Evolutionary conservation across 2,329 filamentous ascomycete genomes (phyloP).

Genomic region (Trichoderma koningii): DNA sequence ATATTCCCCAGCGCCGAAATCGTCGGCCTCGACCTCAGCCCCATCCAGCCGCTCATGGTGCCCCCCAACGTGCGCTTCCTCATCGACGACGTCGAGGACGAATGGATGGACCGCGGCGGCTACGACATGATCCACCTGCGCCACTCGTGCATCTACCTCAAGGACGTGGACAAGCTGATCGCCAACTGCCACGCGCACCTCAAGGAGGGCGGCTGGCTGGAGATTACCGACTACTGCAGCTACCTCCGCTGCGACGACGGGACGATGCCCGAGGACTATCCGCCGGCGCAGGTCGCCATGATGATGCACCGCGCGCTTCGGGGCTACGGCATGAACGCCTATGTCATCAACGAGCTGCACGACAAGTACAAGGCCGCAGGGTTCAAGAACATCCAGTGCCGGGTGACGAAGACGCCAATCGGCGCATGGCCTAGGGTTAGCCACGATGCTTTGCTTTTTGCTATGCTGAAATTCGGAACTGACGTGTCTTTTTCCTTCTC

Average conservation of each 20-base stretch:
- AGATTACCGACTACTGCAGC: constrained; percentile 45
- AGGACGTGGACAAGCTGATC: constrained; percentile 29
- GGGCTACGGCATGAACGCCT: constrained; percentile 30
- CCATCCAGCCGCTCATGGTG: constrained; percentile 46
- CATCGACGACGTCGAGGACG: constrained; percentile 41
- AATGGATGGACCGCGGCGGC: constrained; percentile 36
- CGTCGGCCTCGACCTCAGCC: constrained; percentile 44
- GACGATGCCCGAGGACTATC: constrained; percentile 33
- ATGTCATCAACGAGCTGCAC: constrained; percentile 28
- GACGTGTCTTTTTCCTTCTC: neutral
- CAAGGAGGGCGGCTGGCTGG: constrained; percentile 49
- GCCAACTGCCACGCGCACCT: constrained; percentile 35
- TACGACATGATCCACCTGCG: constrained; percentile 40
- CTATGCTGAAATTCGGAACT: neutral
- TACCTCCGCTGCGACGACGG: constrained; percentile 42
- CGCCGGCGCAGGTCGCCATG: constrained; percentile 27
- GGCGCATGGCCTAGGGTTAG: constrained; percentile 40
- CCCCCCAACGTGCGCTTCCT: constrained; percentile 46
- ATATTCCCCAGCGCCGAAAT: constrained; percentile 42
- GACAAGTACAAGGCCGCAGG: constrained; percentile 30
- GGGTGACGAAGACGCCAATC: constrained; percentile 43
- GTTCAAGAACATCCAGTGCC: constrained; percentile 36
- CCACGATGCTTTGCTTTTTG: neutral
- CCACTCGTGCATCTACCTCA: constrained; percentile 31
- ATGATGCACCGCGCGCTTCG: constrained; percentile 27